These are phyloP conservation scores for Saccharomycopsis sp. DNA, from an alignment of 805 yeast genomes.

Conservation along the genomic window DNA sequence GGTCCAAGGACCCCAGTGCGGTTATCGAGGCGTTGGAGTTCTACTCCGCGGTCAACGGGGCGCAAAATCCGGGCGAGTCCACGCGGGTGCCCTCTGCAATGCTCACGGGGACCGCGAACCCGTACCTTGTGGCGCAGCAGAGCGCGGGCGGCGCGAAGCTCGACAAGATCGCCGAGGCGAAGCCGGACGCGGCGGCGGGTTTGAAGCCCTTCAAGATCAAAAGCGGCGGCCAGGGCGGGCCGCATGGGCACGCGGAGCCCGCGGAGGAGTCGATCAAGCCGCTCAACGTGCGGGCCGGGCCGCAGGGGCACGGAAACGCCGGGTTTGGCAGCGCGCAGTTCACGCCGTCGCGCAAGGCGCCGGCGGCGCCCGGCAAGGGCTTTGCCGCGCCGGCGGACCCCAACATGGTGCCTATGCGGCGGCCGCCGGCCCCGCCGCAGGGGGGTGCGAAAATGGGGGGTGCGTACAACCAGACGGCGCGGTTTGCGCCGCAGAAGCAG, in stretches of 20 bases:
- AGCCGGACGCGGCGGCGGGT: constrained; percentile 13
- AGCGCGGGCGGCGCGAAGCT: constrained; percentile 7
- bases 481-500: constrained; percentile 11
- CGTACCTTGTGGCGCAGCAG: constrained; percentile 7
- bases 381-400: constrained; percentile 27
- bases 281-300: constrained; percentile 6
- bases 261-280: constrained; percentile 18
- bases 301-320: too few relatives aligned
- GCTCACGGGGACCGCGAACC: constrained; percentile 11
- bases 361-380: constrained; percentile 34
- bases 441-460: constrained; percentile 6
- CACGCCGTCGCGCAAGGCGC: constrained; percentile 37
- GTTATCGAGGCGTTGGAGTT: constrained; percentile 87
- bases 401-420: constrained; percentile 40
- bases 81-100: constrained; percentile 54
- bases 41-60: constrained; percentile 21
- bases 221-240: not conserved
- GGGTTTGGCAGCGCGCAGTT: constrained; percentile 21
- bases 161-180: constrained; percentile 14
- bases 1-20: constrained; percentile 90
- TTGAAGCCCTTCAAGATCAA: constrained; percentile 18
- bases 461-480: not conserved
- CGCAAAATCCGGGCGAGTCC: constrained; percentile 39
- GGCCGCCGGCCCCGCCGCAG: constrained; percentile 51
- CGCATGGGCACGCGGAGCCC: not conserved